Evolutionary conservation across 2,329 filamentous ascomycete species (phyloP), one percentile per base, ranked within the genome.

Genomic region (Teratosphaeria zuluensis): DNA sequence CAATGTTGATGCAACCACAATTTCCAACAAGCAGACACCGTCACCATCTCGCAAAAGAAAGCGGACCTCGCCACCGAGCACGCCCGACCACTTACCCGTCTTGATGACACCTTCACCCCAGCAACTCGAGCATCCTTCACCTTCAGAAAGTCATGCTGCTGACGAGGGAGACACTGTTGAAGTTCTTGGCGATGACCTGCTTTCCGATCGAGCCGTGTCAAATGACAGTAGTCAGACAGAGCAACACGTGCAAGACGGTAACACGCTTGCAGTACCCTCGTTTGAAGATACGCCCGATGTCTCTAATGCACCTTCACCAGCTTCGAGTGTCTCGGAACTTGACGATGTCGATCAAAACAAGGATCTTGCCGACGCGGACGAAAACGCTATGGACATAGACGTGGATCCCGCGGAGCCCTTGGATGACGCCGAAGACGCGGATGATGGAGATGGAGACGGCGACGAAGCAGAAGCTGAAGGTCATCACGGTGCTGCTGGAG

Each of bases 41-140:
- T 67, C 65, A 24, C 65, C 64, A 16, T 61, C 63, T 16, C 63
- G 66, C 42, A 70, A 70, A 56, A 59, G 68, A 16, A 70, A 70
- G 48, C 61, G 68, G 55, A 64, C 64, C 52, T 62, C 65, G 55
- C 61, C 63, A 54, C 59, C 62, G 19, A 48, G 54, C 30, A 57
- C 59, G n/a, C 51, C 60, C 1, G 56, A 57, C 56, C 59, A 30
- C 53, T 16, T 53, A 28, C n/a, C 51, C 11, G 30, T 53, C 31
- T 19, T 48, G n/a, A 48, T 48, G 16, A 54, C 51, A 38, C 24
- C 58, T 30, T 48, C 52, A 16, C 56, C 60, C 14, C 42, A 54
- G 30, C 54, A 59, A 8, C 48, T 61, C 9, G 53, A 60, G 24
- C 33, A 57, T n/a, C 8, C 35, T n/a, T 48, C 42, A 19, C 42